Base-by-base conservation (phyloP, 208 protist species). In the Borovskyia barvae region DNA sequence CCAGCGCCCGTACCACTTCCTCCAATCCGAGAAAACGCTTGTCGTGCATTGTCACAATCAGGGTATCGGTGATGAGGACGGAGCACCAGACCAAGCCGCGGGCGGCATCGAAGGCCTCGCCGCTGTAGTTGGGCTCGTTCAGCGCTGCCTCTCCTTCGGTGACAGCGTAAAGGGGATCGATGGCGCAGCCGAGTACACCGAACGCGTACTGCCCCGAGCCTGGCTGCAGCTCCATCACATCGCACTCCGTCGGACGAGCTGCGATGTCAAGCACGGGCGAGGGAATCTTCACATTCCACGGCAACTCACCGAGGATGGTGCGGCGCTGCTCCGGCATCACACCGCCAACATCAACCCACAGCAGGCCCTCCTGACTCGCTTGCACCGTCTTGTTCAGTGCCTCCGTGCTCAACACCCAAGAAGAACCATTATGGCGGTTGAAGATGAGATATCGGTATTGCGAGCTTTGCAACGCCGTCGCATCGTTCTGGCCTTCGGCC, bases 1-100 rank as follows among this genome's bases (percentile, higher is more conserved):
- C 58, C 29, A 85, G 49, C 39, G 71, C 48, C n/a, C 64, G 69
- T 51, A 84, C 53, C 43, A 76, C 53, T 66, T 89, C 81, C 33
- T 63, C 61, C 32, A 88, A 59, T 6, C 81, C 80, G 20, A 74
- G 64, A 17, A 92, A 85, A 4, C 73, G 72, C 35, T 42, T 64
- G 35, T 66, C 49, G 76, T 92, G 85, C 45, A 89, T 37, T 20
- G 87, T 93, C 46, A 90, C 57, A 30, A 93, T 55, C 33, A 71
- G 49, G 25, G 57, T 45, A 49, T 78, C 69, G n/a, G 67, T 79
- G 29, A 68, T 75, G 37, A 81, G 57, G 66, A 93, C 81, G 45
- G 60, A 70, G 72, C 86, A 93, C 60, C 66, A 74, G 15, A 75
- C 70, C 6, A 72, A 59, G 28, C 70, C 66, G 20, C 62, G 73